phyloP scores from a whole-genome alignment of 2,329 filamentous ascomycete species.

The Apiospora aurea region DNA sequence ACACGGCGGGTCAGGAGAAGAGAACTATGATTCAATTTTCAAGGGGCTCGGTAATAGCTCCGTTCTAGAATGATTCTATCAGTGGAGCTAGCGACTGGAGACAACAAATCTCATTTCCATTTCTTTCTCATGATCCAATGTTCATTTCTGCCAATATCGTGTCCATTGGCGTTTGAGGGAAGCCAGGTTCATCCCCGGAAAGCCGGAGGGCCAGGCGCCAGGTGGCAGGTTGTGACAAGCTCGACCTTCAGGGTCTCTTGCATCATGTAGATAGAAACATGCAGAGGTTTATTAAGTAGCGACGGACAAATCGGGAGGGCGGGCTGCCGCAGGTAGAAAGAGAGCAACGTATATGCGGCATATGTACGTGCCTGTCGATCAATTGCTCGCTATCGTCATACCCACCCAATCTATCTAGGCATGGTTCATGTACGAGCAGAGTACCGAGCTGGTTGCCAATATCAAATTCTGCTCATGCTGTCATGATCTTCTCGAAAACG shows the following conservation, averaged over 20 bases:
- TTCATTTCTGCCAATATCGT: constrained; percentile 16
- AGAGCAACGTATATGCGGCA: not conserved
- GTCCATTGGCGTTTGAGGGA: constrained; percentile 18
- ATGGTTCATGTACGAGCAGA: not conserved
- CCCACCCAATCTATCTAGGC: not conserved
- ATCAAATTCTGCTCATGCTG: not conserved
- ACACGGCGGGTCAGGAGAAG: constrained; percentile 11
- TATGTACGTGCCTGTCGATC: constrained; percentile 12
- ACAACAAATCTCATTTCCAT: constrained; percentile 14
- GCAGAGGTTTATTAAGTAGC: not conserved
- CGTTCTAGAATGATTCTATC: constrained; percentile 21
- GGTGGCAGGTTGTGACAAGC: not conserved
- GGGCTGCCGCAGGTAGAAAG: not conserved
- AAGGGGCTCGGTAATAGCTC: constrained; percentile 17
- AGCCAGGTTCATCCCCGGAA: constrained; percentile 10
- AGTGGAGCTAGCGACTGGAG: constrained; percentile 18
- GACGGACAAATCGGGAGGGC: not conserved
- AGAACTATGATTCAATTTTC: constrained; percentile 20
- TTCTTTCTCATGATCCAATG: not conserved
- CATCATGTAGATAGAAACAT: constrained; percentile 11
- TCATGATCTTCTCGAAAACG: constrained; percentile 6
- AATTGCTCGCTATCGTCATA: not conserved
- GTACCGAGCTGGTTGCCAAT: not conserved
- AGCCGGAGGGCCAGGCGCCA: not conserved
- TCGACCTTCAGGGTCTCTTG: constrained; percentile 12